Evolutionary conservation across 768 basidiomycete genomes (phyloP), one percentile per base, ranked within the genome.

Genomic region (Leccinum pellstonianum): DNA sequence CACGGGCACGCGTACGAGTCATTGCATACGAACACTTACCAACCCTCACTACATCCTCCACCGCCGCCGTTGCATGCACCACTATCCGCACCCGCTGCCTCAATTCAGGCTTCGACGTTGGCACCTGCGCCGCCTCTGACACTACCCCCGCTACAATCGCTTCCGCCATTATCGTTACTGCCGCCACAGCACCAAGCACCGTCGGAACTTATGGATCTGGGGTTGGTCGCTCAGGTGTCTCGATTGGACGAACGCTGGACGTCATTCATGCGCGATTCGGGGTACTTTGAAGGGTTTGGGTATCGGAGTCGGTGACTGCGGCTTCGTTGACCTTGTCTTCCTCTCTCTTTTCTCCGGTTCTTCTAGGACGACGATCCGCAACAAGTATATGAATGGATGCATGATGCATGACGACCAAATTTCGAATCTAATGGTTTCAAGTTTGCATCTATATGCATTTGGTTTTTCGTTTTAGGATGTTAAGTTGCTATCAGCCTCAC

Each of bases 191-290:
- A 60, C 6, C 59, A 64, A 7, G 67, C 74, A 17, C 69, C 74
- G 27, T 66, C 78, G 17, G 84, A 85, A 55, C 73, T 88, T 17
- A 81, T 83, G 0, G 79, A 84, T 56, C 77, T 89, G 4, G 88
- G 88, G 7, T 73, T 89, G 25, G 84, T 84, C 5, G 75, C 85
- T 10, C 75, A 82, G 23, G 80, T 81, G 59, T 82, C 83, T 48
- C 73, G 82, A 38, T 65, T 86, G 41, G 83, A 83, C 54, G 82
- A 83, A 65, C 74, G 83, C 23, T 86, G 85, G 85, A 80, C 80
- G 56, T 80, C 80, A 29, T 86, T 86, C 65, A 83, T 86, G 83
- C 80, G 81, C 23, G 81, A 85, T 56, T 82, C 80, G 8, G 81
- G 83, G 3, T 75, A 77, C 61, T 68, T 81, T 33, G 77, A 77